Conservation (phyloP, 23 red algal species). For the Pyropia haitanensis region DNA sequence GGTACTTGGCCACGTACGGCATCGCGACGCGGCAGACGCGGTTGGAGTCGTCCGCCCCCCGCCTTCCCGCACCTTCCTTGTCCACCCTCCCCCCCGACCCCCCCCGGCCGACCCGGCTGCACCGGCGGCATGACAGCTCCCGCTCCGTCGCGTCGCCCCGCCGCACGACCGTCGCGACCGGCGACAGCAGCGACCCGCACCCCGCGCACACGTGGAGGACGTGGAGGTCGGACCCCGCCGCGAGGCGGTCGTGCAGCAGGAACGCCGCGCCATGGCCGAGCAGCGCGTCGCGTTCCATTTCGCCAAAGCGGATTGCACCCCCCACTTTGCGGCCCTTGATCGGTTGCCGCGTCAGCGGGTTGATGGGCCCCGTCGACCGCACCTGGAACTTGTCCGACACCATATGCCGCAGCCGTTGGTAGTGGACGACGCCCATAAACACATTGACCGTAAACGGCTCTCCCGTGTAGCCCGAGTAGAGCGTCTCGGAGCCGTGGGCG, state of each 20-base stretch:
- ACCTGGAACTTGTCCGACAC: constrained; percentile 98
- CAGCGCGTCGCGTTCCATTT: constrained; percentile 96
- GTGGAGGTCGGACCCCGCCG: constrained; percentile 72
- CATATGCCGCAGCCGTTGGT: constrained; percentile 91
- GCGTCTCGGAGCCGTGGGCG: constrained; percentile 57
- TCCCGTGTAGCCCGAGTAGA: constrained; percentile 78
- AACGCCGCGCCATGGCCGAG: constrained; percentile 84
- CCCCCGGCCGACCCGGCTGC: not conserved
- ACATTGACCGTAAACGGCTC: constrained; percentile 88
- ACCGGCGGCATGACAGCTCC: not conserved
- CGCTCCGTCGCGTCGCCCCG: constrained; percentile 7
- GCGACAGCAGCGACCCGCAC: constrained; percentile 67
- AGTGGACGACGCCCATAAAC: constrained; percentile 89
- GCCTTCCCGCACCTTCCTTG: not conserved
- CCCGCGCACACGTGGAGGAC: constrained; percentile 49
- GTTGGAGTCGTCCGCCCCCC: not conserved
- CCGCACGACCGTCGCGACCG: not conserved
- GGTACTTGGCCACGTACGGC: constrained; percentile 91
- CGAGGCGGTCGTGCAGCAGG: constrained; percentile 71
- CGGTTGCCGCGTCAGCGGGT: constrained; percentile 77
- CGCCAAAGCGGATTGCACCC: constrained; percentile 94
- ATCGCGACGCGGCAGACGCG: constrained; percentile 41
- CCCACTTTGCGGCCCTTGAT: constrained; percentile 79
- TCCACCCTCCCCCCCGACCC: constrained; percentile 4
- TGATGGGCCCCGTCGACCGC: constrained; percentile 55